Evolutionary conservation across 768 basidiomycete genomes (phyloP), one percentile per base, ranked within the genome.

Genomic region (Auriscalpium microsporum): DNA sequence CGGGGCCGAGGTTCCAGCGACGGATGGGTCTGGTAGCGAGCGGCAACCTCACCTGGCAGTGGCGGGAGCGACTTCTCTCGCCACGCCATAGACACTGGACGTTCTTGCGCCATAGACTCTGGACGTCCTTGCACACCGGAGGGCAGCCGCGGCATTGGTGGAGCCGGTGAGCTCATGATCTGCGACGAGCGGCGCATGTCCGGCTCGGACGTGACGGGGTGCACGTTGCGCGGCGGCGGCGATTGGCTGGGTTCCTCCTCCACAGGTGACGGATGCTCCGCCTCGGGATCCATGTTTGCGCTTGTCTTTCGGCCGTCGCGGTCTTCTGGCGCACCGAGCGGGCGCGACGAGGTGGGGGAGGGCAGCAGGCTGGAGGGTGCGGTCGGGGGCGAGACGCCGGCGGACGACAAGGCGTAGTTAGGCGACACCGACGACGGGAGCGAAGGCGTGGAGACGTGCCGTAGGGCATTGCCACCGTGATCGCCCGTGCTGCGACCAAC

Each of bases 1-100:
- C 79, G 82, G 8, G 87, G 84, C 36, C 85, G 78, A 7, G 64
- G 58, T 44, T 84, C 83, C 5, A 64, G 54, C 54, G 61, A 52
- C 10, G 58, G 50, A 35, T 62, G 58, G 2, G 62, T 64, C 17
- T 68, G 62, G 54, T 67, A 62, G 45, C 67, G 66, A n/a, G 63
- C 58, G 9, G 61, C 60, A 10, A 54, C 47, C 21, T 80, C 78
- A 14, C 74, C 78, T 2, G 86, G 90, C 44, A 92, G 76, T 10
- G 90, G 89, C 5, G 90, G 90, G 4, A 92, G 69, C 6, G 82
- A 85, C 63, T 92, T 92, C 57, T 91, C 87, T 49, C 85, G 74
- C 16, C 73, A 70, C 53, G 78, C 58, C 48, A 60, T 28, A 23
- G 58, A 46, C n/a, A 65, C 40, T 8, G 52, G 45, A 45, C 36